phyloP scores from a whole-genome alignment of 2,329 filamentous ascomycete species.

The Talaromyces amestolkiae region DNA sequence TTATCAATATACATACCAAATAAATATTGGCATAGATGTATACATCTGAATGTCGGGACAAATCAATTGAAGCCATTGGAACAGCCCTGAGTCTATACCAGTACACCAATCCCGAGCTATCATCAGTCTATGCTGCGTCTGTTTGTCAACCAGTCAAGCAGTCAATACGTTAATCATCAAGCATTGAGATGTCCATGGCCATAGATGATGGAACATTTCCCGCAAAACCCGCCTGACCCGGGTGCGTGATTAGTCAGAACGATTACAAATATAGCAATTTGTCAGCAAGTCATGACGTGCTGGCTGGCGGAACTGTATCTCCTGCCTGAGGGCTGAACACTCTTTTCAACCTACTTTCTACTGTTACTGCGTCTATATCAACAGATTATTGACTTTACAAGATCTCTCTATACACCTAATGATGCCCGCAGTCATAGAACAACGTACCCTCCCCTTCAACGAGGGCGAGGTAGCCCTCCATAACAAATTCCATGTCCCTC shows the following conservation, averaged over 20 bases:
- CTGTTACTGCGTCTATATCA: background rate
- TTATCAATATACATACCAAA: too few relatives aligned
- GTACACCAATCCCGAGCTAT: too few relatives aligned
- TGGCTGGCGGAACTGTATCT: background rate
- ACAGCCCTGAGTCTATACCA: too few relatives aligned
- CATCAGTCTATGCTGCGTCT: too few relatives aligned
- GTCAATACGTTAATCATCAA: too few relatives aligned
- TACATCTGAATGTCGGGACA: too few relatives aligned
- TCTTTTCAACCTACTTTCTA: background rate
- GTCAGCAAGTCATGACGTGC: conserved; percentile 3
- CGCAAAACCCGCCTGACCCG: background rate
- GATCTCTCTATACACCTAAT: background rate
- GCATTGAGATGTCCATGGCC: too few relatives aligned
- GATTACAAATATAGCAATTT: background rate
- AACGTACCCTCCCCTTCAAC: conserved; percentile 51
- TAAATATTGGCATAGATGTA: too few relatives aligned
- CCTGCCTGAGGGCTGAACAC: background rate
- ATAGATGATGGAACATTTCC: background rate
- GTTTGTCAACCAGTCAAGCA: too few relatives aligned
- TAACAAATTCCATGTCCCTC: conserved; percentile 57
- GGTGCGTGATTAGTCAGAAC: background rate
- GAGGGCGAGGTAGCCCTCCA: conserved; percentile 67
- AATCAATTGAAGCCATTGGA: too few relatives aligned
- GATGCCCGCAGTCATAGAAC: conserved; percentile 27
- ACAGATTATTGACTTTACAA: background rate